Evolutionary conservation across 1,284 basidiomycete genomes (phyloP).

Genomic region (Sphagnurus paluster): DNA sequence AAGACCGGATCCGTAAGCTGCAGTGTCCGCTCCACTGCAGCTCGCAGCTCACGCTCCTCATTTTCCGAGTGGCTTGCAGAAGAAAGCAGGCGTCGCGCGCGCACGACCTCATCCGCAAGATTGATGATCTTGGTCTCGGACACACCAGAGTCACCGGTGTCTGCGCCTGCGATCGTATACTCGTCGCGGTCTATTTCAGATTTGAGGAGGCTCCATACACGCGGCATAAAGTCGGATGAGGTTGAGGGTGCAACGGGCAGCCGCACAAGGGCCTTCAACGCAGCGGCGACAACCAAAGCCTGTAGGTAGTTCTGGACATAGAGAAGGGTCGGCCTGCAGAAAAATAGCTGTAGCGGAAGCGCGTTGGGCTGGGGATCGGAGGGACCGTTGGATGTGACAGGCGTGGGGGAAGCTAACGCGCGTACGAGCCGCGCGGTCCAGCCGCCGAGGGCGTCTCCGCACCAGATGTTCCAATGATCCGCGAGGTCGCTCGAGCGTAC

Average conservation of each 20-base stretch:
- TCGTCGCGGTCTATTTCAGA: constrained; percentile 51
- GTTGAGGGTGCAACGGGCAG: constrained; percentile 28
- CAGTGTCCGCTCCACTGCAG: constrained; percentile 61
- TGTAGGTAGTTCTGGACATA: constrained; percentile 70
- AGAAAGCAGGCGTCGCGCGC: constrained; percentile 34
- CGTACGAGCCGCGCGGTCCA: constrained; percentile 52
- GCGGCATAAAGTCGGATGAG: constrained; percentile 46
- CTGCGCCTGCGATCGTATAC: not conserved
- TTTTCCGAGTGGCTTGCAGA: constrained; percentile 25
- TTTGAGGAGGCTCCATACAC: constrained; percentile 65
- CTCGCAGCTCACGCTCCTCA: constrained; percentile 51
- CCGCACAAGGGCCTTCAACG: constrained; percentile 54
- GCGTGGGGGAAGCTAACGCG: constrained; percentile 42
- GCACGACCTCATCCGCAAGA: constrained; percentile 70
- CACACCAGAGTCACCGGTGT: constrained; percentile 8
- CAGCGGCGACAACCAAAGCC: constrained; percentile 64
- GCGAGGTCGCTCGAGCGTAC: constrained; percentile 33
- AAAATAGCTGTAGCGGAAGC: constrained; percentile 64
- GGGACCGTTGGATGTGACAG: constrained; percentile 47
- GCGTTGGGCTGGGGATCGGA: constrained; percentile 34
- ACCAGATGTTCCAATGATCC: constrained; percentile 11
- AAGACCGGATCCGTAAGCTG: constrained; percentile 65
- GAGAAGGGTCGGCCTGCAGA: constrained; percentile 51
- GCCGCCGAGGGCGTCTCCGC: constrained; percentile 1
- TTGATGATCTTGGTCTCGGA: constrained; percentile 55